Evolutionary conservation across 2,329 filamentous ascomycete genomes (phyloP).

Genomic region (Lachnellula hyalina): DNA sequence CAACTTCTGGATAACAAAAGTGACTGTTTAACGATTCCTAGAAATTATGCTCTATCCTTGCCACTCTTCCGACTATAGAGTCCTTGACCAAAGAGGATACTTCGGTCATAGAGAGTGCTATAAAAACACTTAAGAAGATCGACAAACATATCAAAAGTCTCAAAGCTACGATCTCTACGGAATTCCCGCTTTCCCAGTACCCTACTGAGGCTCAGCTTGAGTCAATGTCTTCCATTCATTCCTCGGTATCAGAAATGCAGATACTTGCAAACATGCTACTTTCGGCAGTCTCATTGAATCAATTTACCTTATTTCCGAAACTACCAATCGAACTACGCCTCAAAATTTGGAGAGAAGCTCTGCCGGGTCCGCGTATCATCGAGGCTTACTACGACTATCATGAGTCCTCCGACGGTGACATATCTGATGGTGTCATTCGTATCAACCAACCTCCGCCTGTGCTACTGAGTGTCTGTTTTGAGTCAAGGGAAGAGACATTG

Average conservation of each 20-base stretch:
- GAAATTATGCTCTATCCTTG: not conserved
- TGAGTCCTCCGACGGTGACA: not conserved
- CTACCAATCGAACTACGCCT: conserved; percentile 6
- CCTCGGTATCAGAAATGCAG: not conserved
- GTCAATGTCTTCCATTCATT: not conserved
- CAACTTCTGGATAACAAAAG: too few relatives aligned
- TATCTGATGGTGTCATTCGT: not conserved
- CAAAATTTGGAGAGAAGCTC: conserved; percentile 32
- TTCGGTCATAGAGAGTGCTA: not conserved
- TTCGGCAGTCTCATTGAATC: not conserved
- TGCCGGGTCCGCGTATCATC: not conserved
- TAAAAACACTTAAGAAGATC: not conserved
- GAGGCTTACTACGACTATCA: not conserved
- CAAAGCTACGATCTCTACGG: not conserved
- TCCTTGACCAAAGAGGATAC: not conserved
- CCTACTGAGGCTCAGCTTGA: not conserved
- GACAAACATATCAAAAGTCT: not conserved
- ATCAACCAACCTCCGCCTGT: not conserved
- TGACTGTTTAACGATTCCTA: not conserved
- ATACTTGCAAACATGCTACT: too few relatives aligned
- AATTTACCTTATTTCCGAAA: not conserved
- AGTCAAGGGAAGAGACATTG: not conserved
- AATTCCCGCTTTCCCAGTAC: not conserved
- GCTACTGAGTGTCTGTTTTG: not conserved
- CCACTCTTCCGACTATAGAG: not conserved